Base-by-base conservation (phyloP, 306 rosid species). In the Canavalia gladiata region DNA sequence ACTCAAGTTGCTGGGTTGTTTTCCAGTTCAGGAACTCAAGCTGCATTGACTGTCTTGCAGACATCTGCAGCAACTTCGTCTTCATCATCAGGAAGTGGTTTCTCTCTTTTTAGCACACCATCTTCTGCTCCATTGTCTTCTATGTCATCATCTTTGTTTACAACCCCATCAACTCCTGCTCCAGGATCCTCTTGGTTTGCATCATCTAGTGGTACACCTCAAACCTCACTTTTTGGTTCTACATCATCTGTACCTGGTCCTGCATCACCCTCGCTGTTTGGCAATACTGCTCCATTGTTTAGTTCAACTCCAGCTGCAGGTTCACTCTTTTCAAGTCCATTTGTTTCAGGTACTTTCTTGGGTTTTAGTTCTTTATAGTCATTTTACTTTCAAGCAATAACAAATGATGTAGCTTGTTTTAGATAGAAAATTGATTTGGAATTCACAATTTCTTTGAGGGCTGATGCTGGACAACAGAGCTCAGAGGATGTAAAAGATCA, bases 1-100 rank as follows among this genome's bases (percentile, higher is more conserved):
- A 91, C 91, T 6, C 99, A 93, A 89, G 94, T 86, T 82, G 91
- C 97, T 68, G 98, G 94, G 74, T 85, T 91, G 83, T 83, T 89
- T 88, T 37, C 94, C 60, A 89, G 91, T 87, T 88, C 97, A 49
- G 98, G 90, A 46, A 81, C 80, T 75, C 97, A 83, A 49, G 97
- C 82, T 45, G 70, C 87, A 66, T 77, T 88, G 58, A 57, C 87
- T 72, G 71, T 83, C 29, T 90, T 85, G 5, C 95, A 89, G 81
- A 78, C 80, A 35, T 81, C 94, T 79, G 85, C 93, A 78, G 80
- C 87, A 58, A 72, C 88, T 73, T 57, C 89, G 68, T 68, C 89
- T 68, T 84, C 88, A 35, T 90, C 98, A 72, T 82, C 94, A 18
- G 93, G 93, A 54, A 89, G 90, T 87, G 97, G 97, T 58, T 82